Conservation (phyloP, 2,329 filamentous ascomycete genomes). For the Xenosphaeropsis pyriputrescens region DNA sequence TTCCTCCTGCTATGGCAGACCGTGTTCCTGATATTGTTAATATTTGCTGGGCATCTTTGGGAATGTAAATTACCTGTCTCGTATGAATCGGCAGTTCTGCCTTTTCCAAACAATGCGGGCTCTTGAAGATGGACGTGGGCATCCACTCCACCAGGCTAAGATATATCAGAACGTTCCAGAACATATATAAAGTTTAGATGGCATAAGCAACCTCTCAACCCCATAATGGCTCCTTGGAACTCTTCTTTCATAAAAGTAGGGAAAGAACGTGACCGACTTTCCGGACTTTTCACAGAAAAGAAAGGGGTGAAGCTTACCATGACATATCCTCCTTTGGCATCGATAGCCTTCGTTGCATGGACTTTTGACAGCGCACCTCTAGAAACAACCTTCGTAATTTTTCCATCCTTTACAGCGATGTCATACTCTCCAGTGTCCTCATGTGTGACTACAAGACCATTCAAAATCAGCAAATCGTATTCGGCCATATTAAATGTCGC, state of each 20-base stretch:
- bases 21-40: slow-evolving; percentile 18
- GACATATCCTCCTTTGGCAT: slow-evolving; percentile 27
- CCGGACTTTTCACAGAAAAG: background rate
- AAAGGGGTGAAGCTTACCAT: slow-evolving; percentile 20
- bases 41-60: background rate
- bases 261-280: too few species aligned
- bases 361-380: slow-evolving; percentile 17
- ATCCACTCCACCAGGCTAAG: slow-evolving; percentile 25
- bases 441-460: slow-evolving; percentile 25
- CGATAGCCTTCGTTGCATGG: slow-evolving; percentile 18
- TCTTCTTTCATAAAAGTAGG: too few species aligned
- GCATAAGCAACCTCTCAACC: too few species aligned
- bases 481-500: slow-evolving; percentile 6
- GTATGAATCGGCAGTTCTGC: slow-evolving; percentile 12
- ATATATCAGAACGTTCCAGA: too few species aligned
- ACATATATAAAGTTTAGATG: too few species aligned
- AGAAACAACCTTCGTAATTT: slow-evolving; percentile 20
- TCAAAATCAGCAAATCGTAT: slow-evolving; percentile 24
- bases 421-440: slow-evolving; percentile 22
- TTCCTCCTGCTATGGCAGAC: slow-evolving; percentile 30
- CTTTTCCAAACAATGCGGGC: slow-evolving; percentile 25
- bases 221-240: too few species aligned
- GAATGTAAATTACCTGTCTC: slow-evolving; percentile 8
- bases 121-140: slow-evolving; percentile 30
- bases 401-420: slow-evolving; percentile 26